These are phyloP conservation scores for Cenchrus fungigraminus DNA, from an alignment of 176 grass and related monocot species.

Conservation along the genomic window DNA sequence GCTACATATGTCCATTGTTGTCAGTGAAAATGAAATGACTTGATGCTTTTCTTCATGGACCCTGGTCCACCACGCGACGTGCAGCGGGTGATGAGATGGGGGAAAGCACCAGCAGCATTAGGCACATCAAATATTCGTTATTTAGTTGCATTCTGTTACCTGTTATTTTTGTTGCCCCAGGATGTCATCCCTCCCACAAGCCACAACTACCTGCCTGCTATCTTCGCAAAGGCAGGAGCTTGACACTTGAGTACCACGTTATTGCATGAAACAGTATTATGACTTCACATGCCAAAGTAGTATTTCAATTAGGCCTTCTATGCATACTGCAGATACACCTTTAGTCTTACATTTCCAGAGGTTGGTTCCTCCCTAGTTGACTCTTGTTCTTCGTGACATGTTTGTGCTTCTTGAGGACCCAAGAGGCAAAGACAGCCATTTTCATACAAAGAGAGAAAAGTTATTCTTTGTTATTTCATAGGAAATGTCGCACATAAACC, in stretches of 20 bases:
- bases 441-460: background rate
- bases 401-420: background rate
- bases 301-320: background rate
- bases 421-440: background rate
- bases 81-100: background rate
- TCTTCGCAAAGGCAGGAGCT: background rate
- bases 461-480: background rate
- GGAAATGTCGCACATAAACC: background rate
- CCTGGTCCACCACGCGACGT: background rate
- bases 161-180: background rate
- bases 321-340: background rate
- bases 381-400: background rate
- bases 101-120: background rate
- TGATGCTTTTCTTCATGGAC: background rate
- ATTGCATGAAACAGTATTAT: background rate
- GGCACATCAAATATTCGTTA: background rate
- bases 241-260: background rate
- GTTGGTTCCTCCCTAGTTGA: background rate
- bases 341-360: background rate
- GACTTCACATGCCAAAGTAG: background rate
- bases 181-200: background rate
- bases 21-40: background rate
- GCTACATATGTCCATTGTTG: background rate
- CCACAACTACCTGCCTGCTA: background rate
- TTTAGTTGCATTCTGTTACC: background rate